Conservation (phyloP, 1,284 basidiomycete species). For the Marasmius oreades region DNA sequence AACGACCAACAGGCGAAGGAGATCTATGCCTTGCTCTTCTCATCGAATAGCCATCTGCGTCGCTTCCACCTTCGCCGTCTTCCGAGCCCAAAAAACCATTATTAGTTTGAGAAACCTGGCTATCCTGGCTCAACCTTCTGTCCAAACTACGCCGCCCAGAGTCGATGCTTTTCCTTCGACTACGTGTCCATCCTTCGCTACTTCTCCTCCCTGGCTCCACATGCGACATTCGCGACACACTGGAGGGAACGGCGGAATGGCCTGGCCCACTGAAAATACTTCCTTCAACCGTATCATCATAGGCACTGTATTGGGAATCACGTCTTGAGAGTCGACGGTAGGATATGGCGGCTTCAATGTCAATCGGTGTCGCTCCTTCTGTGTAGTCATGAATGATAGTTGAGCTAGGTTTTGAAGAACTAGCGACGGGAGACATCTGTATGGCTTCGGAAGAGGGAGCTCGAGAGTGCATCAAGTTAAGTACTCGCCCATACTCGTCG, state of each 20-base stretch:
- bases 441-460: constrained; percentile 20
- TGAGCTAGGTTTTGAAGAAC: constrained; percentile 24
- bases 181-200: constrained; percentile 45
- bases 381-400: constrained; percentile 61
- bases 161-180: constrained; percentile 52
- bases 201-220: constrained; percentile 54
- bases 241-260: constrained; percentile 67
- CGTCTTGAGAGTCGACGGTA: constrained; percentile 49
- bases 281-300: constrained; percentile 55
- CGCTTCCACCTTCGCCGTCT: constrained; percentile 20
- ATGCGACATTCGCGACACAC: constrained; percentile 73
- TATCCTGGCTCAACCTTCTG: constrained; percentile 46
- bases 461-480: not conserved
- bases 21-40: constrained; percentile 28
- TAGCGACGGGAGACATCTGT: constrained; percentile 38
- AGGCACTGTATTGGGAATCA: constrained; percentile 62
- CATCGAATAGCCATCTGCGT: constrained; percentile 21
- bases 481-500: too few relatives aligned
- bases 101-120: constrained; percentile 39
- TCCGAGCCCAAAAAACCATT: constrained; percentile 15
- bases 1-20: constrained; percentile 36
- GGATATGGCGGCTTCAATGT: constrained; percentile 58
- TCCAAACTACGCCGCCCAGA: constrained; percentile 29
- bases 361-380: constrained; percentile 74
- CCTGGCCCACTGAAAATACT: constrained; percentile 77